These are phyloP conservation scores for Sarocladiaceae sp. DNA, from an alignment of 2,329 filamentous ascomycete species.

Conservation along the genomic window DNA sequence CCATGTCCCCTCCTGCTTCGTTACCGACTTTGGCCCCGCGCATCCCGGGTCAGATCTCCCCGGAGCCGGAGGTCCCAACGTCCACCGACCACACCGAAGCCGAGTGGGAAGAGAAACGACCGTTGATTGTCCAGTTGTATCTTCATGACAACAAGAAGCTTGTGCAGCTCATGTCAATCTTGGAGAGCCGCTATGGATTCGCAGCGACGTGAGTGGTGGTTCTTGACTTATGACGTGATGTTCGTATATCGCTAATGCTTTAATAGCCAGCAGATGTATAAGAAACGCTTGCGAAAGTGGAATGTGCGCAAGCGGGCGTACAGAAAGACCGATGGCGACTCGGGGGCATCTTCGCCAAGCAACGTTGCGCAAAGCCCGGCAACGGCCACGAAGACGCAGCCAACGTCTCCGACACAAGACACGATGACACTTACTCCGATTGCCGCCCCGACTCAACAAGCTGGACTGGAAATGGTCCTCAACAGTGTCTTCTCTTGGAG, in stretches of 20 bases:
- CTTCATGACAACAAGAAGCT: conserved; percentile 29
- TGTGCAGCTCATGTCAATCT: conserved; percentile 28
- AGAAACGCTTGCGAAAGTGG: conserved; percentile 33
- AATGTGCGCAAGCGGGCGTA: conserved; percentile 29
- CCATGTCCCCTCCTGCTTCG: conserved; percentile 19
- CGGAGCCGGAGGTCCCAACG: conserved; percentile 17
- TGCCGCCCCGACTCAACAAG: conserved; percentile 20
- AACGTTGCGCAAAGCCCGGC: not conserved
- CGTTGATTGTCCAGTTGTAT: conserved; percentile 27
- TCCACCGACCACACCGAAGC: conserved; percentile 28
- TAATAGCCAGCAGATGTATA: conserved; percentile 32
- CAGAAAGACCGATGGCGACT: conserved; percentile 20
- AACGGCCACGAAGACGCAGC: not conserved
- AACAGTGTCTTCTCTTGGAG: conserved; percentile 28
- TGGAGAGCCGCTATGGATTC: conserved; percentile 27
- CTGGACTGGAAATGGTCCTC: conserved; percentile 26
- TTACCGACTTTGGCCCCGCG: conserved; percentile 26
- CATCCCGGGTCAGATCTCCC: conserved; percentile 21
- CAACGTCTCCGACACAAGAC: not conserved
- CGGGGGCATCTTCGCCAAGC: conserved; percentile 17
- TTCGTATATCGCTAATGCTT: not conserved
- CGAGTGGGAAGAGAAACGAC: conserved; percentile 27
- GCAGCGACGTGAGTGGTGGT: conserved; percentile 29
- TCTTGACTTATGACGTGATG: too few species aligned
- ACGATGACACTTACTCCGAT: conserved; percentile 16